A percentile compares a stretch with the other conserved stretches of the same genome.
These are phyloP conservation scores for Botrytis galanthina DNA, from an alignment of 2,329 filamentous ascomycete genomes.

Conservation along the genomic window DNA sequence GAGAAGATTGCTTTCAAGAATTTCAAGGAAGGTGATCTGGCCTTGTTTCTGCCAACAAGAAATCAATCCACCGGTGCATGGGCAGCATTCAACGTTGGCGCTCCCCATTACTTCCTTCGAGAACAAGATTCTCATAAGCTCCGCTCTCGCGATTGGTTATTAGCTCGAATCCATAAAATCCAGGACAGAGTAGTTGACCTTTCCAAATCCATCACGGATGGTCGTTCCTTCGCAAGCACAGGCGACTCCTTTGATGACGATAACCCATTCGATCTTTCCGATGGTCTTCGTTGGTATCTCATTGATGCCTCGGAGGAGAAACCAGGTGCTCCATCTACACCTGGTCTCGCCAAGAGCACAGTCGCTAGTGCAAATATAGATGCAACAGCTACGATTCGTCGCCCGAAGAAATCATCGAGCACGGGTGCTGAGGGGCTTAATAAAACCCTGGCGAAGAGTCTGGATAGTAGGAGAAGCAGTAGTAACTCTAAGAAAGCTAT, in stretches of 20 bases:
- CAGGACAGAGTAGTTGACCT: conserved; percentile 93
- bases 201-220: conserved; percentile 65
- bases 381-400: conserved; percentile 70
- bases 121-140: conserved; percentile 89
- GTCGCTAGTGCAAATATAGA: conserved; percentile 86
- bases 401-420: conserved; percentile 42
- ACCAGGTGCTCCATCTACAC: conserved; percentile 84
- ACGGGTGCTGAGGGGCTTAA: conserved; percentile 69
- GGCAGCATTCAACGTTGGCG: conserved; percentile 98
- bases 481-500: conserved; percentile 77
- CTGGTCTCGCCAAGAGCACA: conserved; percentile 86
- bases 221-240: conserved; percentile 51
- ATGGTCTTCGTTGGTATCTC: conserved; percentile 93
- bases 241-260: conserved; percentile 72
- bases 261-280: conserved; percentile 94
- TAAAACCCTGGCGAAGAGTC: conserved; percentile 78
- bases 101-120: conserved; percentile 93
- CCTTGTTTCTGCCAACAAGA: conserved; percentile 87
- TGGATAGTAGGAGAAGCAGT: conserved; percentile 89
- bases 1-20: conserved; percentile 95
- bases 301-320: conserved; percentile 94
- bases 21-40: conserved; percentile 95
- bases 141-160: conserved; percentile 86
- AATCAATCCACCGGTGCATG: conserved; percentile 94
- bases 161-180: conserved; percentile 86